phyloP scores from a whole-genome alignment of 2,329 filamentous ascomycete species.

The Lasiodiplodia sp. region DNA sequence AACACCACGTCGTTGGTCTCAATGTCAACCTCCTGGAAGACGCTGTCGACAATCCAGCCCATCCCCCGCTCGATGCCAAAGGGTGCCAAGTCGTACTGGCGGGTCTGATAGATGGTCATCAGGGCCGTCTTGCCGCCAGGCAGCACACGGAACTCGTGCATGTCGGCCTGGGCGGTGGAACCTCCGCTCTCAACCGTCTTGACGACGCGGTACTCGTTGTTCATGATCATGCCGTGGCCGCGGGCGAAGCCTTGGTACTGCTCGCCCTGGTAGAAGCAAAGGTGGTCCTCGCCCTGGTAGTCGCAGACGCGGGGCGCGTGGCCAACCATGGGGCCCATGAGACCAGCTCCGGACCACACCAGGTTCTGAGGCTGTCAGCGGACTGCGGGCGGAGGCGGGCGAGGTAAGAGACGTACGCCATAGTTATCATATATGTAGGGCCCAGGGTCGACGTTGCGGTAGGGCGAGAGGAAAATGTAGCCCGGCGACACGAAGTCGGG shows the following conservation, averaged over 20 bases:
- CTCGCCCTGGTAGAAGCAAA: slow-evolving; percentile 62
- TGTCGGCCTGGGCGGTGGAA: slow-evolving; percentile 55
- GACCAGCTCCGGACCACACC: slow-evolving; percentile 57
- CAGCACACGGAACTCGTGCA: slow-evolving; percentile 61
- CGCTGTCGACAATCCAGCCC: slow-evolving; percentile 60
- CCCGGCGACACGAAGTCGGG: slow-evolving; percentile 43
- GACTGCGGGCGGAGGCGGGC: neutral
- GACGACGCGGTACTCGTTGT: slow-evolving; percentile 58
- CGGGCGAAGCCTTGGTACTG: slow-evolving; percentile 61
- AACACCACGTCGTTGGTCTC: slow-evolving; percentile 64
- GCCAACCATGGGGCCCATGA: slow-evolving; percentile 57
- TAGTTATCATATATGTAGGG: slow-evolving; percentile 61
- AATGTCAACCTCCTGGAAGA: slow-evolving; percentile 64
- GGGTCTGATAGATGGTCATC: slow-evolving; percentile 48
- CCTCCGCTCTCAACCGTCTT: slow-evolving; percentile 53
- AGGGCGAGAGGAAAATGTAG: slow-evolving; percentile 61
- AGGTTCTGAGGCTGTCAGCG: slow-evolving; percentile 47
- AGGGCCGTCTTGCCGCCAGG: slow-evolving; percentile 52
- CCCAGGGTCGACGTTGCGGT: slow-evolving; percentile 57
- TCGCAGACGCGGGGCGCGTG: slow-evolving; percentile 58
- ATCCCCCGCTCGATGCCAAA: slow-evolving; percentile 52
- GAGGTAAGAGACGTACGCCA: slow-evolving; percentile 46
- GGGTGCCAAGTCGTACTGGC: slow-evolving; percentile 55
- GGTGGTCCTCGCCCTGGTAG: slow-evolving; percentile 57
- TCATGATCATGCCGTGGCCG: slow-evolving; percentile 62